Conservation (phyloP, 2,329 filamentous ascomycete genomes). For the Aspergillus sp. region DNA sequence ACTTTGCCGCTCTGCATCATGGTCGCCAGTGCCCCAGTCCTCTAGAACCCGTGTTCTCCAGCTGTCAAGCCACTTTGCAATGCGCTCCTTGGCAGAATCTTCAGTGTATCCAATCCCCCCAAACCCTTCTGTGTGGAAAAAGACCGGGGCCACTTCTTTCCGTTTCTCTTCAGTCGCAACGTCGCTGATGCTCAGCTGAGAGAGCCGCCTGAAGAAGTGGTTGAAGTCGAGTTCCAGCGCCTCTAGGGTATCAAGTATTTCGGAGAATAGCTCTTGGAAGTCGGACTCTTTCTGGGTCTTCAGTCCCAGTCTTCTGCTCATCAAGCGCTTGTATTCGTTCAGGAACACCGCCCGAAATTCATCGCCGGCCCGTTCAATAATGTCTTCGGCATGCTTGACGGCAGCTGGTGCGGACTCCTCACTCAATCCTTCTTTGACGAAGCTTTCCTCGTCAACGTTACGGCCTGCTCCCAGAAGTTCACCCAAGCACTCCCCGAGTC, state of each 20-base stretch:
- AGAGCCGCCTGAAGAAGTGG: conserved; percentile 80
- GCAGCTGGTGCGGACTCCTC: conserved; percentile 62
- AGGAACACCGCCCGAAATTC: conserved; percentile 86
- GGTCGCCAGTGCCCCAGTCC: conserved; percentile 58
- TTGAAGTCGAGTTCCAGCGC: conserved; percentile 83
- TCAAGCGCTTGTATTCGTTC: conserved; percentile 78
- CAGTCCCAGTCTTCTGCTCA: conserved; percentile 72
- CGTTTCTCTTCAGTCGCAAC: conserved; percentile 58
- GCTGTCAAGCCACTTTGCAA: conserved; percentile 71
- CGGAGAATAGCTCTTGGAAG: conserved; percentile 74
- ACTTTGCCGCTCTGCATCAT: conserved; percentile 55
- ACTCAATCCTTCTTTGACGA: conserved; percentile 63
- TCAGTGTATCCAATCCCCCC: conserved; percentile 52
- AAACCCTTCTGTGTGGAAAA: conserved; percentile 71
- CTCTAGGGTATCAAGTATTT: conserved; percentile 73
- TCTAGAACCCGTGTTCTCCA: conserved; percentile 66
- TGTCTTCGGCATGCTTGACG: conserved; percentile 67
- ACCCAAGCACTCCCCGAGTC: conserved; percentile 79
- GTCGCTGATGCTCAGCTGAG: conserved; percentile 52
- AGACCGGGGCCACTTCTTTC: conserved; percentile 57
- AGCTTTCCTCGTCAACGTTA: conserved; percentile 61
- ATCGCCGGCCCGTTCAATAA: conserved; percentile 73
- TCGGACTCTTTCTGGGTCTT: conserved; percentile 61
- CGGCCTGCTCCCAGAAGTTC: conserved; percentile 75
- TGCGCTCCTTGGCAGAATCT: conserved; percentile 54